Percentiles rank a stretch among this genome's conserved stretches.
Evolutionary conservation across 305 asterid genomes (phyloP).

Genomic region (Galium porrigens): DNA sequence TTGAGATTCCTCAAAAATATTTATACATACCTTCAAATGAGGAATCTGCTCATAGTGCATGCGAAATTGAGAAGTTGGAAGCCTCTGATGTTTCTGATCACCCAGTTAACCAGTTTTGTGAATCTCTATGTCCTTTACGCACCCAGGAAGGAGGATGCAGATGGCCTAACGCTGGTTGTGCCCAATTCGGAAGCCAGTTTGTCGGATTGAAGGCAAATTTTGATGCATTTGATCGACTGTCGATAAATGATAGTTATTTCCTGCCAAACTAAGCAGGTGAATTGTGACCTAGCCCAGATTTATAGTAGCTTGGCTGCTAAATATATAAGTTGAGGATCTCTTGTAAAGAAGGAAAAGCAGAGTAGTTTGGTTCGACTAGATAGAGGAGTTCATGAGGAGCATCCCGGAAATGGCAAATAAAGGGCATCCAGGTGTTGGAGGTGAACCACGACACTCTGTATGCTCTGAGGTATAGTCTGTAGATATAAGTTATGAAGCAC

Average conservation of each 20-base stretch:
- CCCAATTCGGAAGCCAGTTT: conserved; percentile 70
- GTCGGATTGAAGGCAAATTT: conserved; percentile 78
- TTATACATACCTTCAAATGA: conserved; percentile 26
- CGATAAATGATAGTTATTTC: conserved; percentile 71
- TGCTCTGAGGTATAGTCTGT: conserved; percentile 1
- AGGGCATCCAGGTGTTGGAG: conserved; percentile 1
- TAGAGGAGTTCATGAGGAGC: background rate
- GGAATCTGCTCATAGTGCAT: conserved; percentile 28
- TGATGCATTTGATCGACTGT: conserved; percentile 82
- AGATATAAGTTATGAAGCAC: background rate
- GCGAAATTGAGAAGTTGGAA: conserved; percentile 31
- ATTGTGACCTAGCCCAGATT: conserved; percentile 16
- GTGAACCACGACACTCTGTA: background rate
- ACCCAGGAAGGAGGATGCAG: conserved; percentile 72
- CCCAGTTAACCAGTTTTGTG: conserved; percentile 56
- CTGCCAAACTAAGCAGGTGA: conserved; percentile 16
- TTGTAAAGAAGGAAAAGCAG: conserved; percentile 13
- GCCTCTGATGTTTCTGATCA: conserved; percentile 27
- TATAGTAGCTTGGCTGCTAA: background rate
- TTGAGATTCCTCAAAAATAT: conserved; percentile 50
- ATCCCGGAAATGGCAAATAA: conserved; percentile 1
- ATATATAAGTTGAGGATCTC: conserved; percentile 9
- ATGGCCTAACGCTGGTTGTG: conserved; percentile 84
- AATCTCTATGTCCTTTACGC: conserved; percentile 62
- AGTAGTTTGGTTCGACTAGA: conserved; percentile 9